Evolutionary conservation across 169 alveolate genomes (phyloP), one percentile per base, ranked within the genome.

Genomic region (Eimeria acervulina): DNA sequence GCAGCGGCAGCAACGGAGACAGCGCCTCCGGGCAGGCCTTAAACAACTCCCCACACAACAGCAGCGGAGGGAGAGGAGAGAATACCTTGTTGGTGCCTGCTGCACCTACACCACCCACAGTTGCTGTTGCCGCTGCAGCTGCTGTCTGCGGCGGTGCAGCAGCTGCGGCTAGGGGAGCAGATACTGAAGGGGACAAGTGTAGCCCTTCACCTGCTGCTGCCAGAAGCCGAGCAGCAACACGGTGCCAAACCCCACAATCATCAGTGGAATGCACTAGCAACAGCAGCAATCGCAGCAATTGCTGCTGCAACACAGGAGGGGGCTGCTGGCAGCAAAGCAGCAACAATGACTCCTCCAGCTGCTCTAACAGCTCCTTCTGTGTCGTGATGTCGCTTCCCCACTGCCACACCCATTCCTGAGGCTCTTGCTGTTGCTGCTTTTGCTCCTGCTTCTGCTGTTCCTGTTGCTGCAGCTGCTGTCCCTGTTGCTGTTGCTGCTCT

Each of bases 251-350:
- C 38, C 78, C 80, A 17, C 72, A 36, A 38, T 85, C 93, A 1
- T 26, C 78, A 31, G 52, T 36, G 31, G 44, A 68, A 13, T 23
- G 66, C 80, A 59, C 80, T 33, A 33, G 80, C 93, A 85, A 59
- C 28, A 85, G 93, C 61, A 85, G 63, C 80, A 85, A 42, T 36
- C 93, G 80, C 78, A 55, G 76, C 59, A 85, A 61, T 68, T 52
- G 93, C 93, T 33, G 93, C 38, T 85, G 93, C 93, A 85, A 44
- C 33, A 80, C 80, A 31, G 93, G 33, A 84, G 93, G 93, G 33
- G 93, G 93, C 80, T 84, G 80, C 93, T 84, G 93, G 93, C 80
- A 59, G 76, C 93, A 55, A 7, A 84, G 78, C 59, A 55, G 80
- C 52, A 84, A 38, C 78, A 84, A 44, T 42, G 93, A 21, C 38